These are phyloP conservation scores for Penicillium cataractarum DNA, from an alignment of 495 filamentous ascomycete genomes.

Conservation along the genomic window DNA sequence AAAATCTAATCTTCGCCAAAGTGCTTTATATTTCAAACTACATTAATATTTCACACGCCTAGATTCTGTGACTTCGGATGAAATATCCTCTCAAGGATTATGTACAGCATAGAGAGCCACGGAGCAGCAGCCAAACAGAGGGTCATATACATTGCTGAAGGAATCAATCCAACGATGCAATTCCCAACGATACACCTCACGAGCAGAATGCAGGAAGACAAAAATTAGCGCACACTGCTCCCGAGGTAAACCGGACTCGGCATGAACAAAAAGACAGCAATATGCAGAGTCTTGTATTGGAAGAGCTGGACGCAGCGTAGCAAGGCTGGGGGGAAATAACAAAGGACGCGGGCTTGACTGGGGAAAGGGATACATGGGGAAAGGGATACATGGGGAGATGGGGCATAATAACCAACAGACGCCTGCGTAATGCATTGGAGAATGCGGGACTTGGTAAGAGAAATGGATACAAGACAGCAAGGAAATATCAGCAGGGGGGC, in stretches of 20 bases:
- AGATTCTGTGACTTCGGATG: slow-evolving; percentile 22
- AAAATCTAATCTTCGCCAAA: neutral
- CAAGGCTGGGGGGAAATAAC: slow-evolving; percentile 26
- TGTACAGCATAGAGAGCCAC: slow-evolving; percentile 42
- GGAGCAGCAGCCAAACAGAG: slow-evolving; percentile 26
- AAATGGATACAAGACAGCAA: slow-evolving; percentile 21
- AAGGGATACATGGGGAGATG: slow-evolving; percentile 28
- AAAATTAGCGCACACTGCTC: slow-evolving; percentile 29
- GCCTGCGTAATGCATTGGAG: slow-evolving; percentile 52
- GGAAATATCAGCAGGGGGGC: slow-evolving; percentile 23
- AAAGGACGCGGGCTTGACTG: slow-evolving; percentile 24
- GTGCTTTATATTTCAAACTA: neutral
- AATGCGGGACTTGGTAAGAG: slow-evolving; percentile 35
- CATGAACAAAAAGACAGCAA: slow-evolving; percentile 32
- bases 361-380: slow-evolving; percentile 32
- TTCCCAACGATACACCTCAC: neutral
- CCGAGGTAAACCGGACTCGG: slow-evolving; percentile 7
- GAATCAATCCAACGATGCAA: slow-evolving; percentile 13
- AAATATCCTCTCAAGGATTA: slow-evolving; percentile 29
- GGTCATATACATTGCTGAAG: slow-evolving; percentile 45
- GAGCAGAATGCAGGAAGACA: slow-evolving; percentile 4
- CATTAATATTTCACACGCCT: slow-evolving; percentile 2
- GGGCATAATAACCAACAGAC: slow-evolving; percentile 47
- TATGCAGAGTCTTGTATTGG: slow-evolving; percentile 18
- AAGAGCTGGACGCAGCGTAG: slow-evolving; percentile 20